Base-by-base conservation (phyloP, 2,329 filamentous ascomycete species). In the Calycina herbarum region DNA sequence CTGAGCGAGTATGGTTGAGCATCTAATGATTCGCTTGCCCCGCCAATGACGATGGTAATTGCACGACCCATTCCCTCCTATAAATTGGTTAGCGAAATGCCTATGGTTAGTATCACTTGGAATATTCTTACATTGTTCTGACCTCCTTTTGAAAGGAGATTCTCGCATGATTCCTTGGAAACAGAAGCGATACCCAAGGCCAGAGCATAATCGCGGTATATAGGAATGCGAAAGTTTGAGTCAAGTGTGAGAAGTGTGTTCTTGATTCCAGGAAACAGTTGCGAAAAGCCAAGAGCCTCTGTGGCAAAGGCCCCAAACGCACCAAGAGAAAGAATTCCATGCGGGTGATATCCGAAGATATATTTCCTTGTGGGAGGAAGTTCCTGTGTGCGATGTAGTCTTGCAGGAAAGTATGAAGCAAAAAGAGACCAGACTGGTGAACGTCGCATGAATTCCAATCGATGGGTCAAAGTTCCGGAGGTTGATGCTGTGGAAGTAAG, bases 241-340 rank as follows among this genome's bases (percentile, higher is more conserved):
- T 98, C 95, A n/a, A 99, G 86, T 0, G 95, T 99, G 40, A 98
- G 82, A 27, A 98, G 82, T 7, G 92, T 94, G 79, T 98, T 98
- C 57, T 91, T 97, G 77, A 99, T 97, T 66, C 93, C 94, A 0
- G 95, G 95, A 73, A 97, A 99, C 67, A 96, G 86, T 64, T 91
- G 87, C 0, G 86, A 84, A 77, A 97, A 98, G 0, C 93, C 93
- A 0, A 97, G 83, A 0, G 93, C 93, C 73, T 97, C 94, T 0
- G 94, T 98, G 3, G 85, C 91, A 75, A 98, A 98, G 5, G 94
- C 91, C 5, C 89, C 92, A 80, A 94, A 97, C 0, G 94, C 94
- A n/a, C 94, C 95, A 73, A 97, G 93, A 5, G 91, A 95, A 74
- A 99, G 97, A 77, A 99, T 98, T 29, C 95, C 94, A 76, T 99